Evolutionary conservation across 2,329 filamentous ascomycete genomes (phyloP), one percentile per base, ranked within the genome.

Genomic region (Exutisphaerella laricina): DNA sequence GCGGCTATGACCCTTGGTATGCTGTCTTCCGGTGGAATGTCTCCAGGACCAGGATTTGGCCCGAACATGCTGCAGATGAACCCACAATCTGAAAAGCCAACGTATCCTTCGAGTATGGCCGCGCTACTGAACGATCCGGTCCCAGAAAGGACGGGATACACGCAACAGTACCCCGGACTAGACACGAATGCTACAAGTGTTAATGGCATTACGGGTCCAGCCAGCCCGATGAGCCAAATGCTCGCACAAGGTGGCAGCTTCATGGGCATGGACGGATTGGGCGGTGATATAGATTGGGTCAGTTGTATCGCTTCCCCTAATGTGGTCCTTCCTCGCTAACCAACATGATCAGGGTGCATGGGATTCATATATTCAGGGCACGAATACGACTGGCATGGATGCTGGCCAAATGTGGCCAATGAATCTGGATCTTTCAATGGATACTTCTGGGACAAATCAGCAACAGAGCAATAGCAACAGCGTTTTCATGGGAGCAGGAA

Each of bases 1-100:
- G 81, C 81, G 7, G 81, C 81, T 0, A 84, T 85, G 79, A 84
- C 80, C 0, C 60, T 84, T n/a, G 81, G 80, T 2, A 75, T 85
- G 66, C 68, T 85, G 18, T 82, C 79, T 41, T 77, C 75, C 26
- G 80, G 80, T 4, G 70, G 73, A 16, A 70, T 81, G 64, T 74
- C 74, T 10, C 73, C 78, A 1, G 55, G 53, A 14, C 43, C 50
- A 8, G 45, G 45, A 16, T 57, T 57, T 32, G 51, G 43, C 14
- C 45, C 50, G 45, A 45, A 46, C 20, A 38, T 45, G 39, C 35
- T 33, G 10, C 39, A 45, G 35, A 43, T 50, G 43, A 41, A n/a
- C n/a, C 44, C 44, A 29, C 45, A 41, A 28, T 20, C 45, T 18
- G 50, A 48, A 17, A 45, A 43, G 36, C 41, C 38, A 18, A 42